These are phyloP conservation scores for Microthlaspi erraticum DNA, from an alignment of 345 rosid genomes.

Conservation along the genomic window DNA sequence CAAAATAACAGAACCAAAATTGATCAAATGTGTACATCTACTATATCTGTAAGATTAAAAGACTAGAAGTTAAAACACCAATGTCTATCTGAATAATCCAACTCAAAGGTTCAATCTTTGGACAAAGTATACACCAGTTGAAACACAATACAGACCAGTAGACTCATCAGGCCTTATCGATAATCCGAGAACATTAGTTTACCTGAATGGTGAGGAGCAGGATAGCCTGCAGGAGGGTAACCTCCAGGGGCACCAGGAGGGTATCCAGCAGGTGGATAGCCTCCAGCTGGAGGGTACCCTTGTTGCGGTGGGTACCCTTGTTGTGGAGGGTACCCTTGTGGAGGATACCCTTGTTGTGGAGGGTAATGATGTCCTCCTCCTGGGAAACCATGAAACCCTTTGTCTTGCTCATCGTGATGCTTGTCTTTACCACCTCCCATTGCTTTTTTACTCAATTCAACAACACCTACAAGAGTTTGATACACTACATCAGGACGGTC, in stretches of 20 bases:
- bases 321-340: no score
- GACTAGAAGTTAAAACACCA: neutral
- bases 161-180: neutral
- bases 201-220: constrained; percentile 74
- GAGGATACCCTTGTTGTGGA: no score
- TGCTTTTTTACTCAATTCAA: constrained; percentile 18
- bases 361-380: constrained; percentile 56
- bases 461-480: constrained; percentile 29
- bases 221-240: constrained; percentile 43
- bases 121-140: neutral
- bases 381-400: constrained; percentile 42
- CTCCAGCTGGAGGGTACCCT: constrained; percentile 59
- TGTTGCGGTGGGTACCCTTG: constrained; percentile 48
- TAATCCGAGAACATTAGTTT: neutral
- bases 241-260: constrained; percentile 66
- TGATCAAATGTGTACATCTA: neutral
- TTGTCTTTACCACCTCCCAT: constrained; percentile 51
- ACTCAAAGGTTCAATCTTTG: neutral
- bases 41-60: neutral
- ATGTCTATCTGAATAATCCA: neutral
- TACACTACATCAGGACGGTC: constrained; percentile 4
- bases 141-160: neutral
- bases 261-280: constrained; percentile 57
- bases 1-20: no score
- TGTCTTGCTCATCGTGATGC: constrained; percentile 48